These are phyloP conservation scores for Aspergillus cejpii DNA, from an alignment of 2,329 filamentous ascomycete genomes.

Conservation along the genomic window DNA sequence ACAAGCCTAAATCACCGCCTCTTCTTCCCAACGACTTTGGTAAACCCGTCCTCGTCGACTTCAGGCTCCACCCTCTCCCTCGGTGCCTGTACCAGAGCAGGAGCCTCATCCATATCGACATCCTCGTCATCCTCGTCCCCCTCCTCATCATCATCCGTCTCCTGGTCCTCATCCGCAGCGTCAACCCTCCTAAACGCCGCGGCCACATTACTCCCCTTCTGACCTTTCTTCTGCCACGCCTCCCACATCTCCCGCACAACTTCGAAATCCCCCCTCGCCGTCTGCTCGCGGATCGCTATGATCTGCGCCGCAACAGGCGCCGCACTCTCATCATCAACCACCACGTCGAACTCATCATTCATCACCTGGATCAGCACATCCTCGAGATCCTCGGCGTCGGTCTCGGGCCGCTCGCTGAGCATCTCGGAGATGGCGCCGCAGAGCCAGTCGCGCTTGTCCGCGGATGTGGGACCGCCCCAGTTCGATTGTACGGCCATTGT, in stretches of 20 bases:
- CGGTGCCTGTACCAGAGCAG: constrained; percentile 50
- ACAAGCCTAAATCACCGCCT: constrained; percentile 38
- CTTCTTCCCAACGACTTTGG: constrained; percentile 65
- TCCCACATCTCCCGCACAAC: constrained; percentile 57
- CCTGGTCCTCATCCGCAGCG: constrained; percentile 47
- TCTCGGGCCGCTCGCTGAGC: constrained; percentile 54
- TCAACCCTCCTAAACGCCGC: constrained; percentile 35
- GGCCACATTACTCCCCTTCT: constrained; percentile 30
- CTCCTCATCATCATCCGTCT: constrained; percentile 53
- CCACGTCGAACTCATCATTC: constrained; percentile 91
- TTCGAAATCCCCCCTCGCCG: constrained; percentile 59
- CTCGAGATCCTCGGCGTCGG: constrained; percentile 75
- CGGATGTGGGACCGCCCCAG: constrained; percentile 77
- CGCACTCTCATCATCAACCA: constrained; percentile 82
- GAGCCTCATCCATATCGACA: constrained; percentile 64
- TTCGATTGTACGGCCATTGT: constrained; percentile 77
- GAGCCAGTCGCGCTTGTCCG: constrained; percentile 94
- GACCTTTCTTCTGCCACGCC: constrained; percentile 35
- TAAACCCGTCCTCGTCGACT: constrained; percentile 76
- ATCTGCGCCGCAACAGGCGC: constrained; percentile 67
- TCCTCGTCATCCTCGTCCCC: constrained; percentile 54
- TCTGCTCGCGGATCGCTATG: constrained; percentile 59
- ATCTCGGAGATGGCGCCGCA: constrained; percentile 80
- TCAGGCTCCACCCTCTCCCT: constrained; percentile 63
- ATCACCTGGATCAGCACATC: constrained; percentile 80